phyloP scores from a whole-genome alignment of 2,329 filamentous ascomycete genomes.

The Geosmithia flava region DNA sequence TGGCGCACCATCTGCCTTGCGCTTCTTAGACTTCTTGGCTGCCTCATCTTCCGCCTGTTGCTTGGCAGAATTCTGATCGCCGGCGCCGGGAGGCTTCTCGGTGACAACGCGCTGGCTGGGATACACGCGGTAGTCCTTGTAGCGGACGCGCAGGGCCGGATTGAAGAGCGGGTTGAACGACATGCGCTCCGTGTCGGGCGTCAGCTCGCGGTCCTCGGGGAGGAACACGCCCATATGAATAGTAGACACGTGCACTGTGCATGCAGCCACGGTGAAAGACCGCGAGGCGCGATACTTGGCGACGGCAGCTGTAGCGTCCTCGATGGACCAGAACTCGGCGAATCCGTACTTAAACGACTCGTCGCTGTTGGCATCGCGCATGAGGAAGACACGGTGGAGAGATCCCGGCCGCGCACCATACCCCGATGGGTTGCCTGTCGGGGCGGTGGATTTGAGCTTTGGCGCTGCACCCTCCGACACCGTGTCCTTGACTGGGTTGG shows the following conservation, averaged over 20 bases:
- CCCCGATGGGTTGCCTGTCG: constrained; percentile 41
- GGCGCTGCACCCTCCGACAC: constrained; percentile 25
- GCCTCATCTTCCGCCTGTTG: not conserved
- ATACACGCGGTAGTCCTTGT: constrained; percentile 66
- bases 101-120: constrained; percentile 52
- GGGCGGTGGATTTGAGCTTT: constrained; percentile 48
- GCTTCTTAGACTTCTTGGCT: constrained; percentile 35
- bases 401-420: constrained; percentile 62
- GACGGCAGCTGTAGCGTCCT: constrained; percentile 65
- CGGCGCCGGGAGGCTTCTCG: constrained; percentile 26
- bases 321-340: constrained; percentile 66
- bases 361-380: constrained; percentile 58
- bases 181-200: constrained; percentile 43
- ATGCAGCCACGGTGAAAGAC: constrained; percentile 67
- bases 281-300: constrained; percentile 59
- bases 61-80: constrained; percentile 13
- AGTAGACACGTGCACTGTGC: constrained; percentile 57
- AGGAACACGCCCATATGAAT: constrained; percentile 81
- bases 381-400: constrained; percentile 64
- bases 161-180: constrained; percentile 63
- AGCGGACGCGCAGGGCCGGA: constrained; percentile 53
- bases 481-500: constrained; percentile 29
- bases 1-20: constrained; percentile 32
- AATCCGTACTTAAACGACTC: constrained; percentile 76
- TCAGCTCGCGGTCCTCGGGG: constrained; percentile 49